Percentiles rank a stretch among this genome's conserved stretches.
These are phyloP conservation scores for Oemleria cerasiformis DNA, from an alignment of 306 rosid genomes.

Conservation along the genomic window DNA sequence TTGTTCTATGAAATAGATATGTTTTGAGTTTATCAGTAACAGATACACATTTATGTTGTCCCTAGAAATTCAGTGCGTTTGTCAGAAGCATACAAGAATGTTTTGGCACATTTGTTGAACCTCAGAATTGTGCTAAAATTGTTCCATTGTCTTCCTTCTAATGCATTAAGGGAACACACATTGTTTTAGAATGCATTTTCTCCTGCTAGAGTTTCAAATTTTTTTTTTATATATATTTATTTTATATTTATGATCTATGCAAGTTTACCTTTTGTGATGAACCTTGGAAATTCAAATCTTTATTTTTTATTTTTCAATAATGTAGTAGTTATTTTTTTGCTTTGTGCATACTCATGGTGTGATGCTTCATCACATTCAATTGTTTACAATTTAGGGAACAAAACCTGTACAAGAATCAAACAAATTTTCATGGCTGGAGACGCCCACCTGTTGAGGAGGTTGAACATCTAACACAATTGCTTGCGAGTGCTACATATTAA, in stretches of 20 bases:
- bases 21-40: not conserved
- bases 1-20: not conserved
- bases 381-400: constrained; percentile 58
- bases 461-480: constrained; percentile 30
- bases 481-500: constrained; percentile 9
- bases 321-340: not conserved
- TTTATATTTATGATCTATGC: not conserved
- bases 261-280: not conserved
- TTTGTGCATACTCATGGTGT: constrained; percentile 2
- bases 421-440: constrained; percentile 55
- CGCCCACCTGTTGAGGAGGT: constrained; percentile 95
- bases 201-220: not conserved
- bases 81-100: not conserved
- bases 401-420: constrained; percentile 73
- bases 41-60: not conserved
- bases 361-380: constrained; percentile 25
- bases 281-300: not conserved
- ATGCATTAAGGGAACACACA: not conserved
- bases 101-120: not conserved
- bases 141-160: not conserved
- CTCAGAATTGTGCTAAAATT: not conserved
- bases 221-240: not conserved
- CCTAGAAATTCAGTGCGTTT: not conserved
- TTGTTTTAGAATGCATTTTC: not conserved
- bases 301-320: not conserved